Evolutionary conservation across 78 protist genomes (phyloP), one percentile per base, ranked within the genome.

Genomic region (Dictyostelium capitatum): DNA sequence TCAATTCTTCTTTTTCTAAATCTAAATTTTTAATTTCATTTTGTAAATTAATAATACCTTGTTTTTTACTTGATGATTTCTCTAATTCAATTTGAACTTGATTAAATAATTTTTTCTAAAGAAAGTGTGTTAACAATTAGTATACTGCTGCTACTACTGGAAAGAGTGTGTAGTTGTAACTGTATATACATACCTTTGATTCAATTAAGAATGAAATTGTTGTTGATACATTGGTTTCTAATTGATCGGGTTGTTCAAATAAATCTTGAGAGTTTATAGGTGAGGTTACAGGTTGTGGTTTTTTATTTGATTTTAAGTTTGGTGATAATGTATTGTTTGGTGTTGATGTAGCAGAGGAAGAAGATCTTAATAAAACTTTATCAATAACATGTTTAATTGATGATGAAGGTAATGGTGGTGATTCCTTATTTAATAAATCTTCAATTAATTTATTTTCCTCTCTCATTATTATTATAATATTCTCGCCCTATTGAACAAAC

Each of bases 81-180:
- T 85, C 83, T 1, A 85, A 57, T 62, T 85, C 92, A 20, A 20
- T 85, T 41, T 85, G 43, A 17, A 85, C 83, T 48, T 67, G 78
- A 20, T 53, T 75, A 64, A 47, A 69, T 62, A 85, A 30, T 19
- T 73, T 28, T 75, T 85, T 85, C 92, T 82, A n/a, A n/a, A n/a
- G n/a, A n/a, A n/a, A n/a, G n/a, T n/a, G n/a, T n/a, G n/a, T 20
- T 14, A 30, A n/a, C n/a, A n/a, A n/a, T n/a, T n/a, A n/a, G n/a
- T n/a, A n/a, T n/a, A n/a, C n/a, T n/a, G n/a, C n/a, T n/a, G n/a
- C n/a, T n/a, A n/a, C n/a, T n/a, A n/a, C n/a, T n/a, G 37, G 37
- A 11, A 6, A 6, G 43, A 4, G 17, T 47, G 48, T 15, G 0
- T 47, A 23, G 8, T 20, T 20, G 6, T 10, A 64, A 46, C 51